A percentile compares a stretch with the other conserved stretches of the same genome.
phyloP scores from a whole-genome alignment of 441 rosid genomes.

The Corymbia citriodora region DNA sequence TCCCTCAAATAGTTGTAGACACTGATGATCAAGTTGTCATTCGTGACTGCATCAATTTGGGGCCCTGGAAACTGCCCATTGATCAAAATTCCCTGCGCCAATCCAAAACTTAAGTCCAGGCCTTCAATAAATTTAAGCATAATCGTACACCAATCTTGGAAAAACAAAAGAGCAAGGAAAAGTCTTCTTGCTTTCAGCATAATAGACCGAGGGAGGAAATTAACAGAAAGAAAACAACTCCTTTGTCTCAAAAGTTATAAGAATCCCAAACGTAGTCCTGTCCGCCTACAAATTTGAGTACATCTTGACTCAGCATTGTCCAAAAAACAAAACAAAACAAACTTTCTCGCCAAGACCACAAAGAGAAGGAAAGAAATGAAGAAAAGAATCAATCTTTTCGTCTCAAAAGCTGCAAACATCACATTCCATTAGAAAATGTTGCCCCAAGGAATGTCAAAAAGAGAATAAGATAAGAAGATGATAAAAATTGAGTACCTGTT shows the following conservation, averaged over 20 bases:
- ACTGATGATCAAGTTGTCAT: slow-evolving; percentile 50
- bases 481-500: slow-evolving; percentile 37
- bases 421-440: not conserved
- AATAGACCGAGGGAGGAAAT: not conserved
- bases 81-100: slow-evolving; percentile 62
- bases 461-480: too few relatives aligned
- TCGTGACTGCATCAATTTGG: slow-evolving; percentile 55
- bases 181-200: not conserved
- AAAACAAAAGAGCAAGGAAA: not conserved
- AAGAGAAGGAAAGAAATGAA: not conserved
- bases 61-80: slow-evolving; percentile 74
- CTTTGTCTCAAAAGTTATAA: not conserved
- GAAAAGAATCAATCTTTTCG: not conserved
- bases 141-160: not conserved
- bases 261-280: not conserved
- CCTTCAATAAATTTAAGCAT: not conserved
- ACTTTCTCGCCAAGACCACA: not conserved
- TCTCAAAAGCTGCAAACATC: not conserved
- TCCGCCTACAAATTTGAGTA: too few relatives aligned
- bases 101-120: not conserved
- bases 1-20: slow-evolving; percentile 43
- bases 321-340: not conserved
- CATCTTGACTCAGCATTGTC: not conserved
- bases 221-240: not conserved
- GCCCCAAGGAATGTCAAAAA: not conserved